These are phyloP conservation scores for Mangifera indica DNA, from an alignment of 345 rosid genomes.

Conservation along the genomic window DNA sequence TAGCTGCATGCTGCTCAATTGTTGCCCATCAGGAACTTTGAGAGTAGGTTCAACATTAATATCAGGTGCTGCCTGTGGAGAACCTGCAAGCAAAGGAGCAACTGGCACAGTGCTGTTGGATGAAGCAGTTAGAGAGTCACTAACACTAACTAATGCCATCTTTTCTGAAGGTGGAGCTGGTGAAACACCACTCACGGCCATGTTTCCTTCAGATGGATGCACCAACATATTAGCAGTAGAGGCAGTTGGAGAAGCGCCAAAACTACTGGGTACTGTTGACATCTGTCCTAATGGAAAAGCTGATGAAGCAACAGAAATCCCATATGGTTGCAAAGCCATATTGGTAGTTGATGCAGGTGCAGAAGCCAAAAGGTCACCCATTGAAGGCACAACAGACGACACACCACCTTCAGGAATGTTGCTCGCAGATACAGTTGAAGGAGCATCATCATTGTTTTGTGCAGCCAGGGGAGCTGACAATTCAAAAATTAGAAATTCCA, in stretches of 20 bases:
- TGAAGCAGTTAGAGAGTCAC: conserved; percentile 23
- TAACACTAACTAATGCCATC: conserved; percentile 15
- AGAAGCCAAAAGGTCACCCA: conserved; percentile 15
- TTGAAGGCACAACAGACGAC: conserved; percentile 18
- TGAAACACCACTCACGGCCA: conserved; percentile 13
- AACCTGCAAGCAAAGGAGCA: conserved; percentile 24
- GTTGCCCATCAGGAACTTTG: conserved; percentile 18
- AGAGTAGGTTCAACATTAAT: conserved; percentile 1
- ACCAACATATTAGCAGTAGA: not conserved
- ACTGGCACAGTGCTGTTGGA: conserved; percentile 25
- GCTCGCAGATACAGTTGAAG: conserved; percentile 24
- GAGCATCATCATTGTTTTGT: conserved; percentile 17
- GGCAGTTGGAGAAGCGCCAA: conserved; percentile 19
- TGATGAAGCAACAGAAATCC: not conserved
- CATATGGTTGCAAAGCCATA: conserved; percentile 23
- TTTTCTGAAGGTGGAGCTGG: conserved; percentile 22
- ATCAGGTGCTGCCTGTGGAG: conserved; percentile 20
- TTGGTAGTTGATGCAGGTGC: conserved; percentile 24
- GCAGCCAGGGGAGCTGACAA: conserved; percentile 32
- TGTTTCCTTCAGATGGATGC: conserved; percentile 23
- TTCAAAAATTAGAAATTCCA: conserved; percentile 62
- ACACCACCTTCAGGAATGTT: conserved; percentile 12
- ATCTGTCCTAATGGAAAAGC: not conserved
- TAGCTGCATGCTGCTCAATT: conserved; percentile 21
- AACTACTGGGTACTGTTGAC: not conserved